phyloP scores from a whole-genome alignment of 345 rosid genomes.

The Populus tremula region DNA sequence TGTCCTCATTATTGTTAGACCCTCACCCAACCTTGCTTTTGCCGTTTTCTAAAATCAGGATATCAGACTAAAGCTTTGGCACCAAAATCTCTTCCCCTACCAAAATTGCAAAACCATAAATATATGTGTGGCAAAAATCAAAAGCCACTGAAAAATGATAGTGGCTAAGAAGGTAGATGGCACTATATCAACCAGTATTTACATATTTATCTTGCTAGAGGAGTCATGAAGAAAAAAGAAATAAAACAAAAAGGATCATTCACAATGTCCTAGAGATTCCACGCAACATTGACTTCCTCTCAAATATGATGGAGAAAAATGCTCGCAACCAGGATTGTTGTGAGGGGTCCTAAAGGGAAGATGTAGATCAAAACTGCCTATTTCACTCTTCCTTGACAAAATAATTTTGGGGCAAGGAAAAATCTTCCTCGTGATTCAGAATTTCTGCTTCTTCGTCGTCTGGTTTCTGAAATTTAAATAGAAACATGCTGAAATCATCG shows the following conservation, averaged over 20 bases:
- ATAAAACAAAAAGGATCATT: not conserved
- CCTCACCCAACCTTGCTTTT: not conserved
- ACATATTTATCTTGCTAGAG: not conserved
- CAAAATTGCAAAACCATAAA: no score
- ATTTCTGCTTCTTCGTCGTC: slow-evolving; percentile 85
- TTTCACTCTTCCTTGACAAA: slow-evolving; percentile 72
- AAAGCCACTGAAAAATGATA: not conserved
- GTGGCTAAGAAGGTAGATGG: not conserved
- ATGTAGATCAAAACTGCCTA: slow-evolving; percentile 3
- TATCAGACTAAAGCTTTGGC: not conserved
- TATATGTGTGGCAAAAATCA: no score
- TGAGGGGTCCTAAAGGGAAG: not conserved
- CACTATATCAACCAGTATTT: not conserved
- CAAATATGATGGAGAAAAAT: not conserved
- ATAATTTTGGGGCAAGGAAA: slow-evolving; percentile 75
- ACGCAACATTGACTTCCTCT: not conserved
- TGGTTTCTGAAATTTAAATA: slow-evolving; percentile 55
- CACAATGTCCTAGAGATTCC: not conserved
- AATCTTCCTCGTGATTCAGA: slow-evolving; percentile 84
- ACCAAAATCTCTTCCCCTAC: no score
- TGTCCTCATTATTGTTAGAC: not conserved
- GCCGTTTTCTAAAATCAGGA: not conserved
- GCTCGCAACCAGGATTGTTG: not conserved
- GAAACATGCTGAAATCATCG: not conserved
- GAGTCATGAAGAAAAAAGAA: not conserved